Evolutionary conservation across 495 filamentous ascomycete genomes (phyloP).

Genomic region (Penicillium samsonianum): DNA sequence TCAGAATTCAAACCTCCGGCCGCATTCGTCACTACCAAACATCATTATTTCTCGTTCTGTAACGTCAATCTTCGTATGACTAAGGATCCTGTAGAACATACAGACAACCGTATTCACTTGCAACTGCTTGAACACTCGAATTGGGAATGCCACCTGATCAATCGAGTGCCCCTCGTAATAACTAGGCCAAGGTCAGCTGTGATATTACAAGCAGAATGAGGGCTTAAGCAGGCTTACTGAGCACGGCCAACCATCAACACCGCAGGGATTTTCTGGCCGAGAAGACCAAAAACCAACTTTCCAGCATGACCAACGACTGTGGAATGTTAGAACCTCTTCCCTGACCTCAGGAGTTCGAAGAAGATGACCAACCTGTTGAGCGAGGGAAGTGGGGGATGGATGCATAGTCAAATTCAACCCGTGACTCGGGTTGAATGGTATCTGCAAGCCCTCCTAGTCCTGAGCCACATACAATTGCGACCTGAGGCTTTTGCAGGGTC

Average conservation of each 20-base stretch:
- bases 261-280: slow-evolving; percentile 58
- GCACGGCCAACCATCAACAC: slow-evolving; percentile 74
- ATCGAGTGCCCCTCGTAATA: slow-evolving; percentile 79
- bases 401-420: slow-evolving; percentile 60
- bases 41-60: slow-evolving; percentile 18
- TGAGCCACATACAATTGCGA: slow-evolving; percentile 75
- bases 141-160: slow-evolving; percentile 66
- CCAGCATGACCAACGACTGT: slow-evolving; percentile 72
- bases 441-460: slow-evolving; percentile 68
- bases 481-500: slow-evolving; percentile 51
- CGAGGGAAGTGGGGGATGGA: slow-evolving; percentile 67
- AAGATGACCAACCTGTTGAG: slow-evolving; percentile 56
- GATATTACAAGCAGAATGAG: neutral
- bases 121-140: slow-evolving; percentile 68
- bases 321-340: slow-evolving; percentile 4
- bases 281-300: slow-evolving; percentile 68
- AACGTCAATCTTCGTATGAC: neutral
- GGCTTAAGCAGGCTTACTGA: slow-evolving; percentile 62
- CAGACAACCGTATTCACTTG: slow-evolving; percentile 66
- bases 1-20: slow-evolving; percentile 70
- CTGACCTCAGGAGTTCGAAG: neutral
- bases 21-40: slow-evolving; percentile 66
- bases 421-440: slow-evolving; percentile 54
- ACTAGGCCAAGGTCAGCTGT: slow-evolving; percentile 39
- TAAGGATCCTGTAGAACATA: slow-evolving; percentile 32